Conservation (phyloP, 2,329 filamentous ascomycete species). For the Botrytis paeoniae region DNA sequence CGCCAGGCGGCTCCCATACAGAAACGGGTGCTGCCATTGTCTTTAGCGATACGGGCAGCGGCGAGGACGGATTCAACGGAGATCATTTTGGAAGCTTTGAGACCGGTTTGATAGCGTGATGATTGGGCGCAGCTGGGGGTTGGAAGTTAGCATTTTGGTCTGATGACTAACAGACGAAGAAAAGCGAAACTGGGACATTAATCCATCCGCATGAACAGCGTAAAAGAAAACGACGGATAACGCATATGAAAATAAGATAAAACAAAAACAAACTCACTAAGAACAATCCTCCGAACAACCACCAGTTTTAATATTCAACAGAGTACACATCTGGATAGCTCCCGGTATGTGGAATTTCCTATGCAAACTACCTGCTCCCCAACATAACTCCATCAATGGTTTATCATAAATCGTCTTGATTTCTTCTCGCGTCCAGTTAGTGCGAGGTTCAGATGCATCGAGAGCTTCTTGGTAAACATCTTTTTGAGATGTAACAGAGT, state of each 20-base stretch:
- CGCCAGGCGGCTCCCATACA: constrained; percentile 95
- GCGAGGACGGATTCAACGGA: constrained; percentile 77
- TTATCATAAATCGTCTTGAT: constrained; percentile 79
- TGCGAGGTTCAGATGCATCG: constrained; percentile 58
- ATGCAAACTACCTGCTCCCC: constrained; percentile 71
- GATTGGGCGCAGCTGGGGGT: constrained; percentile 67
- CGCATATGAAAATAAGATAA: background rate
- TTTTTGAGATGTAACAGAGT: background rate
- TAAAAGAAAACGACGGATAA: background rate
- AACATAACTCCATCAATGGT: constrained; percentile 74
- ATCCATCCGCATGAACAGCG: background rate
- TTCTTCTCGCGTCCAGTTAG: constrained; percentile 78
- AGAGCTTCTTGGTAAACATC: constrained; percentile 47
- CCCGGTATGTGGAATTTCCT: constrained; percentile 80
- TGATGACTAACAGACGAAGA: too few relatives aligned
- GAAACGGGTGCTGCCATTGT: constrained; percentile 84
- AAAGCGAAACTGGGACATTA: rapidly evolving
- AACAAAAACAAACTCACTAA: constrained; percentile 46
- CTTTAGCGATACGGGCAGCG: constrained; percentile 72
- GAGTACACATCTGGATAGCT: constrained; percentile 85
- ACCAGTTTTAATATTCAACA: constrained; percentile 96
- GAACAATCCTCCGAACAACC: constrained; percentile 91
- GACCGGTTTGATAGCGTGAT: constrained; percentile 71
- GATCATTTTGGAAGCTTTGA: constrained; percentile 76
- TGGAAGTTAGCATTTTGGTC: background rate